Evolutionary conservation across 176 grass and related monocot genomes (phyloP).

Genomic region (Bolboschoenus planiculmis): DNA sequence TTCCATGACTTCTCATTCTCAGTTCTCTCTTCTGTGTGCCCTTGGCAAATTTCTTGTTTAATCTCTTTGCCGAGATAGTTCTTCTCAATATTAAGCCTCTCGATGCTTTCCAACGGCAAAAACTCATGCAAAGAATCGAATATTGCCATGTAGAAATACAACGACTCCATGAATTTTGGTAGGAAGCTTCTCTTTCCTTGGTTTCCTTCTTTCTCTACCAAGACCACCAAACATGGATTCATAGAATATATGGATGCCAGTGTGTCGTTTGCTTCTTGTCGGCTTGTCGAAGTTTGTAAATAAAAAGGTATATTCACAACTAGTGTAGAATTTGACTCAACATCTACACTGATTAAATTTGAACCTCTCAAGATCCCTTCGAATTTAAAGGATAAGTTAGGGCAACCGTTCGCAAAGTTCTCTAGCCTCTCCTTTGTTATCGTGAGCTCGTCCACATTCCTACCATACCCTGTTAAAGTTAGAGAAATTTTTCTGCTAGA

Average conservation of each 20-base stretch:
- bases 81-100: conserved; percentile 71
- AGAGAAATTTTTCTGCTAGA: conserved; percentile 32
- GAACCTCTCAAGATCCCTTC: conserved; percentile 35
- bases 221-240: conserved; percentile 50
- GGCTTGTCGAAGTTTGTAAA: conserved; percentile 20
- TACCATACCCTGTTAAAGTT: conserved; percentile 51
- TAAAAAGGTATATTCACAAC: conserved; percentile 68
- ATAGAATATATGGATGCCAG: conserved; percentile 37
- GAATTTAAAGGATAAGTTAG: conserved; percentile 59
- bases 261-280: conserved; percentile 20
- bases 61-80: conserved; percentile 71
- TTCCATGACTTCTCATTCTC: conserved; percentile 28
- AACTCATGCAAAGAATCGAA: conserved; percentile 72
- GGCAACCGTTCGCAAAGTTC: conserved; percentile 43
- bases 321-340: conserved; percentile 39
- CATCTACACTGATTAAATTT: neutral
- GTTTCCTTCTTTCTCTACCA: conserved; percentile 41
- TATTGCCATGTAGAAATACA: conserved; percentile 58
- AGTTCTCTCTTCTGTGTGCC: neutral
- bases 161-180: conserved; percentile 35
- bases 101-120: conserved; percentile 56
- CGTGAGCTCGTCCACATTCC: conserved; percentile 40
- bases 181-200: conserved; percentile 23
- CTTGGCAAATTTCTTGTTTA: conserved; percentile 17
- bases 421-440: conserved; percentile 46